Conservation (phyloP, 129 eudicot genomes). For the Flaveria sonorensis region DNA sequence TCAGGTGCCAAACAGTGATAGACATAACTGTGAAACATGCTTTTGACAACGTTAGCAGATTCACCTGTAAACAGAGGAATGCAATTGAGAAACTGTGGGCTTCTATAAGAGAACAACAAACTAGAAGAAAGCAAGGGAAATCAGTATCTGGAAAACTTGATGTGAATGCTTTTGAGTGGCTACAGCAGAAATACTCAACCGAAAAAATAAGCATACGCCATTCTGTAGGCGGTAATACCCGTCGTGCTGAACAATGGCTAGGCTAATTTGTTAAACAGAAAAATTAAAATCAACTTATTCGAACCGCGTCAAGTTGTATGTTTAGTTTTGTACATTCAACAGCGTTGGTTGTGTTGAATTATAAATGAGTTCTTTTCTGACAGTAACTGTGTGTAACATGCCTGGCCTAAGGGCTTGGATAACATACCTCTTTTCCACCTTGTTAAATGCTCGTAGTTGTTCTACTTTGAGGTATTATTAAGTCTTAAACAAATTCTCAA, state of each 20-base stretch:
- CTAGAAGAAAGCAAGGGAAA: constrained; percentile 86
- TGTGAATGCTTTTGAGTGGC: constrained; percentile 80
- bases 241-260: constrained; percentile 88
- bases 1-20: constrained; percentile 96
- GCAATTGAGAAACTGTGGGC: constrained; percentile 87
- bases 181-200: constrained; percentile 81
- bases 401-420: no score
- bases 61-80: constrained; percentile 73
- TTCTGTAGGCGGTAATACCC: constrained; percentile 79
- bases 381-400: no score
- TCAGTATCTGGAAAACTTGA: constrained; percentile 96
- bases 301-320: neutral
- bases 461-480: no score
- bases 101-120: constrained; percentile 83
- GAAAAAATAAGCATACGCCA: constrained; percentile 92
- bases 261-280: constrained; percentile 48
- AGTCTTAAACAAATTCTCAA: no score
- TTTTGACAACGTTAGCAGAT: constrained; percentile 69
- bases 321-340: constrained; percentile 13
- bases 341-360: neutral
- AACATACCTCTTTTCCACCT: no score
- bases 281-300: neutral
- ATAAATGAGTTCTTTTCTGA: no score
- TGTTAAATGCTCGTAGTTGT: no score
- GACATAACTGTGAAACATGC: constrained; percentile 97